Evolutionary conservation across 352 stramenopile species (phyloP).

Genomic region (Phytopythium vexans): DNA sequence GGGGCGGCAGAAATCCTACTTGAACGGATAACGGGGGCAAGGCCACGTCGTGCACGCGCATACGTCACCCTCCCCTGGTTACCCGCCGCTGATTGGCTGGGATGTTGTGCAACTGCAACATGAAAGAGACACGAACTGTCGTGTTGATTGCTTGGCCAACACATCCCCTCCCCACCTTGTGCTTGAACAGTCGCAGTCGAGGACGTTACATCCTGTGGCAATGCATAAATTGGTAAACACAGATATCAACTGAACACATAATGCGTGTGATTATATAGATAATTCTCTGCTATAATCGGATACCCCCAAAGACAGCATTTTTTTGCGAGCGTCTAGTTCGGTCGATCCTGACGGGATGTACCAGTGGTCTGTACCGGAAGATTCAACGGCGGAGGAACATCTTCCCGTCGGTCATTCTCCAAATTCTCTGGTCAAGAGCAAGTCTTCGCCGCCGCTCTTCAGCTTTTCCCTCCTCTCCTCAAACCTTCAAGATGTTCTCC

Average conservation of each 20-base stretch:
- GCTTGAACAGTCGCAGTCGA: constrained; percentile 1
- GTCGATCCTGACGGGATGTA: too few relatives aligned
- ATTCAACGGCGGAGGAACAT: too few relatives aligned
- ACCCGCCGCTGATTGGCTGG: constrained; percentile 5
- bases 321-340: too few relatives aligned
- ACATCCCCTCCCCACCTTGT: background rate
- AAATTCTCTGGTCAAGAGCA: too few relatives aligned
- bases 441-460: too few relatives aligned
- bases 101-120: constrained; percentile 7
- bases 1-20: background rate
- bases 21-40: background rate
- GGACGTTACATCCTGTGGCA: background rate
- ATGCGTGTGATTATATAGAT: too few relatives aligned
- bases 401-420: too few relatives aligned
- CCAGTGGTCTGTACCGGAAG: too few relatives aligned
- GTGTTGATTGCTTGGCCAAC: constrained; percentile 6
- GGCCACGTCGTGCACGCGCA: constrained; percentile 7
- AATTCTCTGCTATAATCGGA: too few relatives aligned
- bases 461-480: background rate
- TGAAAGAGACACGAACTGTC: constrained; percentile 11
- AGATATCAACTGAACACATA: too few relatives aligned
- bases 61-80: background rate
- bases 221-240: background rate
- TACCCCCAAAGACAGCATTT: too few relatives aligned
- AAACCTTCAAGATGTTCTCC: constrained; percentile 22